A percentile compares a stretch with the other conserved stretches of the same genome.
Evolutionary conservation across 352 stramenopile species (phyloP).

Genomic region (Phytophthora lateralis): DNA sequence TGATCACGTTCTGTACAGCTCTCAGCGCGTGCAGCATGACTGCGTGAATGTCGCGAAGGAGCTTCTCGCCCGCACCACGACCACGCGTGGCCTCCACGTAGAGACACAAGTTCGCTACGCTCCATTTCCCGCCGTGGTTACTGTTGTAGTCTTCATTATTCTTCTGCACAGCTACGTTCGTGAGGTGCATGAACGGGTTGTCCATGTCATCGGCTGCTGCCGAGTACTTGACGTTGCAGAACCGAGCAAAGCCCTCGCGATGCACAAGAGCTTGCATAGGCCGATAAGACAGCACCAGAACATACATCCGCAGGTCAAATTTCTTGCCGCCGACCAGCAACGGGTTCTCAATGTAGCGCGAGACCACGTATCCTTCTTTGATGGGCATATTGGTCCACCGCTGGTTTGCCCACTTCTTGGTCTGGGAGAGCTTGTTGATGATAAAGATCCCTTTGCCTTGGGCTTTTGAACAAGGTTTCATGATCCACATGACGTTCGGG

Average conservation of each 20-base stretch:
- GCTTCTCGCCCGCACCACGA: constrained; percentile 54
- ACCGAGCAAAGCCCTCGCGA: constrained; percentile 91
- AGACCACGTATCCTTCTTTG: constrained; percentile 90
- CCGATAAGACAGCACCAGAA: constrained; percentile 90
- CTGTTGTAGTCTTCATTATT: constrained; percentile 92
- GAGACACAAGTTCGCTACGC: constrained; percentile 83
- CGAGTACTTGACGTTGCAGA: constrained; percentile 93
- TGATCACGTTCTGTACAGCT: constrained; percentile 93
- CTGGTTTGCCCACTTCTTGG: constrained; percentile 90
- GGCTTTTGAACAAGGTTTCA: constrained; percentile 91
- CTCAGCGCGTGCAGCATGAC: constrained; percentile 89
- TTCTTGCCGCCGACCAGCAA: constrained; percentile 93
- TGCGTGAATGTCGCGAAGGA: constrained; percentile 67
- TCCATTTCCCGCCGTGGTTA: constrained; percentile 92
- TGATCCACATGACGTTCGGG: constrained; percentile 93
- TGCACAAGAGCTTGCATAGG: constrained; percentile 85
- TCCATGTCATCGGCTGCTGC: constrained; percentile 85
- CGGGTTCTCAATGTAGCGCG: constrained; percentile 91
- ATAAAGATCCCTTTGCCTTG: constrained; percentile 95
- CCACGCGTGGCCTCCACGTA: constrained; percentile 83
- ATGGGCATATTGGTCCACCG: constrained; percentile 67
- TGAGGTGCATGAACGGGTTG: constrained; percentile 92
- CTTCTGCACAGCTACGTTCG: constrained; percentile 91
- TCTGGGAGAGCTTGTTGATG: constrained; percentile 93
- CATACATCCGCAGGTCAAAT: constrained; percentile 94